phyloP scores from a whole-genome alignment of 1,284 basidiomycete species.

The Veloporphyrellus conicus region DNA sequence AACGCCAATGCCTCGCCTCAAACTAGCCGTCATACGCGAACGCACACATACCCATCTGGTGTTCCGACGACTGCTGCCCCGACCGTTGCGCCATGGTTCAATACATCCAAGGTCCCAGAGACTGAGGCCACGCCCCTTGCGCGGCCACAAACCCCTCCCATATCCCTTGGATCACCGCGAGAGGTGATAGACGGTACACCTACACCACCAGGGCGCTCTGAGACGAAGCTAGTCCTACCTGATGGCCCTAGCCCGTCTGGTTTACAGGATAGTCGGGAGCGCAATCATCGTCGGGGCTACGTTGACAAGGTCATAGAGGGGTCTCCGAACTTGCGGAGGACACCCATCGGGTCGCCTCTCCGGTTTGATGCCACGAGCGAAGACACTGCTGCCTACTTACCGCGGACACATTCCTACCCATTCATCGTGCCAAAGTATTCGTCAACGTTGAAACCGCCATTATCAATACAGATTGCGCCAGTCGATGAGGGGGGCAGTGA shows the following conservation, averaged over 20 bases:
- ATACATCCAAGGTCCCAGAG: conserved; percentile 4
- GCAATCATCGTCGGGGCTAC: conserved; percentile 50
- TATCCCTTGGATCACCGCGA: conserved; percentile 40
- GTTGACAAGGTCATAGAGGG: conserved; percentile 33
- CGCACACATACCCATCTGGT: conserved; percentile 37
- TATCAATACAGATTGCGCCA: conserved; percentile 18
- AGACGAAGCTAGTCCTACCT: conserved; percentile 12
- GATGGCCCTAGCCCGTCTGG: conserved; percentile 31
- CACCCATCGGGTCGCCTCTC: conserved; percentile 43
- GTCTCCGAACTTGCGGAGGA: conserved; percentile 34
- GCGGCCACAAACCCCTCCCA: conserved; percentile 1
- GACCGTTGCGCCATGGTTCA: conserved; percentile 39
- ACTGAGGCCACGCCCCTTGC: background rate
- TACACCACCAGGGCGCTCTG: conserved; percentile 1
- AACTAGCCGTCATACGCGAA: conserved; percentile 30
- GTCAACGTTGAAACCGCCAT: conserved; percentile 10
- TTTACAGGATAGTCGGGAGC: conserved; percentile 17
- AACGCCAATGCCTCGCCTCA: conserved; percentile 14
- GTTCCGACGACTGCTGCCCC: conserved; percentile 19
- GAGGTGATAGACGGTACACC: conserved; percentile 26
- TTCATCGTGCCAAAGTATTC: conserved; percentile 22
- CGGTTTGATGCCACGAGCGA: conserved; percentile 10
- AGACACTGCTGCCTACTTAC: conserved; percentile 1
- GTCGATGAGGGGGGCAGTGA: conserved; percentile 35
- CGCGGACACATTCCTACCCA: conserved; percentile 40